These are phyloP conservation scores for Schrenkiella parvula DNA, from an alignment of 345 rosid genomes.

Conservation along the genomic window DNA sequence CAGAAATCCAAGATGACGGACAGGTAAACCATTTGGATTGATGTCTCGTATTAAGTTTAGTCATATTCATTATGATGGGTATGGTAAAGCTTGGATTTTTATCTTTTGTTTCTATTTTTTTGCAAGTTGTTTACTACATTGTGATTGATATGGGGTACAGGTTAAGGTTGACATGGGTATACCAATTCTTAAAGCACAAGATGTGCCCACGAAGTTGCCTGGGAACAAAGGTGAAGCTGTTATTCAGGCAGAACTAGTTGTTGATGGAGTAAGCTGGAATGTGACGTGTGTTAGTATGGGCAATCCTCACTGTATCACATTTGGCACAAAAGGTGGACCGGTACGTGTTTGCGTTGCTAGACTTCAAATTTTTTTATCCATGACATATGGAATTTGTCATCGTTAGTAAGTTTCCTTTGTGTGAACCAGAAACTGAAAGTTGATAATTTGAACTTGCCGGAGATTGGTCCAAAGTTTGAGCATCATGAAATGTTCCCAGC, in stretches of 20 bases:
- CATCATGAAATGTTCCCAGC: slow-evolving; percentile 87
- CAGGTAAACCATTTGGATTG: slow-evolving; percentile 36
- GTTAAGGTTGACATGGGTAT: slow-evolving; percentile 96
- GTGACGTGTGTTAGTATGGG: slow-evolving; percentile 99
- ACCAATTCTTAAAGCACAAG: slow-evolving; percentile 74
- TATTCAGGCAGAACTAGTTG: slow-evolving; percentile 50
- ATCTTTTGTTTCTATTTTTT: neutral
- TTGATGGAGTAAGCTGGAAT: slow-evolving; percentile 83
- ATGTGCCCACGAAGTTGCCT: slow-evolving; percentile 70
- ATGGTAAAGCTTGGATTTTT: neutral
- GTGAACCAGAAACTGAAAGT: slow-evolving; percentile 64
- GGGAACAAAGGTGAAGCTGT: slow-evolving; percentile 49
- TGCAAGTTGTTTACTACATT: neutral
- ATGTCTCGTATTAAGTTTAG: neutral
- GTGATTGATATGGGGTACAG: slow-evolving; percentile 37
- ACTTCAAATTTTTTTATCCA: neutral
- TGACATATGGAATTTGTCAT: neutral
- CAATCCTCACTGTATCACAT: slow-evolving; percentile 91
- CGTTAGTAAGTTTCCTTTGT: neutral
- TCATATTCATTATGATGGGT: neutral
- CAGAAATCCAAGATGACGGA: slow-evolving; percentile 75
- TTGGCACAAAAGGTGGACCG: slow-evolving; percentile 59
- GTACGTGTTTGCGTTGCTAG: slow-evolving; percentile 39
- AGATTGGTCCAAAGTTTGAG: slow-evolving; percentile 91
- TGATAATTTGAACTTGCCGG: slow-evolving; percentile 73